phyloP scores from a whole-genome alignment of 2,329 filamentous ascomycete species.

The Exophiala sp. region DNA sequence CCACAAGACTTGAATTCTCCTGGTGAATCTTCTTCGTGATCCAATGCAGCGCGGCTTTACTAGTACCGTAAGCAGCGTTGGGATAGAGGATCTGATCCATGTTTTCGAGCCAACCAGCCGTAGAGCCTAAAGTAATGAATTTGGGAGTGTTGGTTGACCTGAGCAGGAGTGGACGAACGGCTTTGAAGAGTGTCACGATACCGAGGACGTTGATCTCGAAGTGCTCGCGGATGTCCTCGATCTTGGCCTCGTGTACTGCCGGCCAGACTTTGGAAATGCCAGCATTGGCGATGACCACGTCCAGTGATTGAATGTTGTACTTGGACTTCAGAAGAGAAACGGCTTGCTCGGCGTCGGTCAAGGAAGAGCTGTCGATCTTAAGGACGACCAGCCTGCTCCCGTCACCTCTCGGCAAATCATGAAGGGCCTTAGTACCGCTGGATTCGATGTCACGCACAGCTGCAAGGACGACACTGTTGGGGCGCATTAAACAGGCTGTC shows the following conservation, averaged over 20 bases:
- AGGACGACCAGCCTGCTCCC: slow-evolving; percentile 38
- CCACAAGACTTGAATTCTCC: slow-evolving; percentile 24
- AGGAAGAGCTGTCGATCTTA: slow-evolving; percentile 38
- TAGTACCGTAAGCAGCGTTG: slow-evolving; percentile 23
- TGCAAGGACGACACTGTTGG: slow-evolving; percentile 13
- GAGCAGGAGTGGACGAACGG: slow-evolving; percentile 35
- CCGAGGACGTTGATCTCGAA: slow-evolving; percentile 41
- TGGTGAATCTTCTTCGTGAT: slow-evolving; percentile 24
- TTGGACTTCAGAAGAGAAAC: slow-evolving; percentile 29
- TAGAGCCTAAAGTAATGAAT: background rate
- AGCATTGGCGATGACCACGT: slow-evolving; percentile 52
- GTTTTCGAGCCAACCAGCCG: background rate
- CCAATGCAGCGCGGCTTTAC: slow-evolving; percentile 25
- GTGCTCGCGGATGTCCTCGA: slow-evolving; percentile 37
- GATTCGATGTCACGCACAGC: slow-evolving; percentile 7
- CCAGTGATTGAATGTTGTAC: slow-evolving; percentile 38
- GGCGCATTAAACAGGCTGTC: slow-evolving; percentile 1
- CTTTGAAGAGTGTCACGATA: slow-evolving; percentile 32
- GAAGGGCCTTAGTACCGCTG: slow-evolving; percentile 27
- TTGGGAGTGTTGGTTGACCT: background rate
- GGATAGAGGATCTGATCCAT: background rate
- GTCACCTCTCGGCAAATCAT: slow-evolving; percentile 32
- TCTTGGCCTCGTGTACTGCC: slow-evolving; percentile 33
- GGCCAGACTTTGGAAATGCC: slow-evolving; percentile 38
- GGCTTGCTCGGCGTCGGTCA: slow-evolving; percentile 32